phyloP scores from a whole-genome alignment of 768 basidiomycete species.

The Termitomyces sp. region DNA sequence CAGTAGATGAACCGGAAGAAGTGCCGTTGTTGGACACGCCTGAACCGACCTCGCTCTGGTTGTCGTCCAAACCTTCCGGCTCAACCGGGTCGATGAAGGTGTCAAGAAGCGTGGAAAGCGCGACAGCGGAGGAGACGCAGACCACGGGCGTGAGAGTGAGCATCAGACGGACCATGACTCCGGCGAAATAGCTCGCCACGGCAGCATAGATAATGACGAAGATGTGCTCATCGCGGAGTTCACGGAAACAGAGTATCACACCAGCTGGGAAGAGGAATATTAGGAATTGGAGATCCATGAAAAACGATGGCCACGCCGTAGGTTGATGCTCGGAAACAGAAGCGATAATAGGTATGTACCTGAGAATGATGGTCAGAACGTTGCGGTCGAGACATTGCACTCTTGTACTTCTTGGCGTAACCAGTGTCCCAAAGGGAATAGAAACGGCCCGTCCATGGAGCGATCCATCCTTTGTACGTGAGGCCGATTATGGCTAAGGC shows the following conservation, averaged over 20 bases:
- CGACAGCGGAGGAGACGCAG: conserved; percentile 89
- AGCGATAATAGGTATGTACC: conserved; percentile 96
- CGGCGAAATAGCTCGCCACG: conserved; percentile 96
- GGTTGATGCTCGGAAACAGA: conserved; percentile 99
- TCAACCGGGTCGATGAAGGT: conserved; percentile 83
- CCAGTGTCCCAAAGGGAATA: conserved; percentile 99
- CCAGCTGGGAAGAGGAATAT: conserved; percentile 98
- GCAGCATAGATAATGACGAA: conserved; percentile 98
- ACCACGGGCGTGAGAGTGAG: conserved; percentile 95
- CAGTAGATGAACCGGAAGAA: conserved; percentile 17
- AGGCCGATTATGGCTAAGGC: conserved; percentile 68
- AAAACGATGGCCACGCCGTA: conserved; percentile 99
- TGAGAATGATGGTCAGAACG: conserved; percentile 22
- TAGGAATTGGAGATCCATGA: conserved; percentile 98
- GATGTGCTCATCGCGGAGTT: conserved; percentile 93
- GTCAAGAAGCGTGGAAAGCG: conserved; percentile 81
- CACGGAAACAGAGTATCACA: conserved; percentile 88
- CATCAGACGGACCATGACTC: conserved; percentile 99
- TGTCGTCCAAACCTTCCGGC: conserved; percentile 40
- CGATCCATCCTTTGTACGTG: conserved; percentile 92
- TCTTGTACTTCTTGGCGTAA: conserved; percentile 88
- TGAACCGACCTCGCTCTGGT: conserved; percentile 15
- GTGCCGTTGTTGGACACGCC: conserved; percentile 4
- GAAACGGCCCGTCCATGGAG: conserved; percentile 99
- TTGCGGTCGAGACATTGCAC: neutral